phyloP scores from a whole-genome alignment of 1,139 yeast species.

The Suhomyces terraborum region DNA sequence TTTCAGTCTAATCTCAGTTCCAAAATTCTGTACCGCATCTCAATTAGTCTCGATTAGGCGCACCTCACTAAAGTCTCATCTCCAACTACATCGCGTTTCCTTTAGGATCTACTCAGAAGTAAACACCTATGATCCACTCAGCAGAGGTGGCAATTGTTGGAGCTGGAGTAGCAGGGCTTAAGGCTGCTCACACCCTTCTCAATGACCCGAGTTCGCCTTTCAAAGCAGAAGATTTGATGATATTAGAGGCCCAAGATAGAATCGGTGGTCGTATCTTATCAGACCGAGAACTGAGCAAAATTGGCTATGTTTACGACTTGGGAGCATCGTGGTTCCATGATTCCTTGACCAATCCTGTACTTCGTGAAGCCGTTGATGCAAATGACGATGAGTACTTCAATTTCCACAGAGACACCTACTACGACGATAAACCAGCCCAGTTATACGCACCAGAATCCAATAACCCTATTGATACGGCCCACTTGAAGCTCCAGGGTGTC shows the following conservation, averaged over 20 bases:
- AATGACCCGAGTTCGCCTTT: conserved; percentile 34
- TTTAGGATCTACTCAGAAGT: background rate
- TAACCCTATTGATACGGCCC: conserved; percentile 31
- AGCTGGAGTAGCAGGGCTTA: conserved; percentile 81
- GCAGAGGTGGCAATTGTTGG: conserved; percentile 54
- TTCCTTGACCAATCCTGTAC: conserved; percentile 61
- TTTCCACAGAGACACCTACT: conserved; percentile 38
- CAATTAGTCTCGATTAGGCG: too few relatives aligned
- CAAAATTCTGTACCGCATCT: too few relatives aligned
- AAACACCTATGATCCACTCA: background rate
- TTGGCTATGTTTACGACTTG: conserved; percentile 56
- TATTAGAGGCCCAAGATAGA: conserved; percentile 53
- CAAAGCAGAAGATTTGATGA: conserved; percentile 29
- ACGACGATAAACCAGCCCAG: conserved; percentile 51
- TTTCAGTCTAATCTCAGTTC: too few relatives aligned
- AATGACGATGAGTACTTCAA: conserved; percentile 28
- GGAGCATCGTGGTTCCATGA: conserved; percentile 96
- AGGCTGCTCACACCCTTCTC: conserved; percentile 67
- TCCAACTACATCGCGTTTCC: too few relatives aligned
- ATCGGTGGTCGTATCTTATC: conserved; percentile 50
- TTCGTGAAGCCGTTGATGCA: conserved; percentile 32
- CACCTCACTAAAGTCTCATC: too few relatives aligned
- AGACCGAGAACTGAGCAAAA: conserved; percentile 31
- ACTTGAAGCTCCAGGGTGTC: conserved; percentile 38
- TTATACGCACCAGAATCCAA: conserved; percentile 51